Evolutionary conservation across 352 stramenopile species (phyloP).

Genomic region (Pythium rishiriense): DNA sequence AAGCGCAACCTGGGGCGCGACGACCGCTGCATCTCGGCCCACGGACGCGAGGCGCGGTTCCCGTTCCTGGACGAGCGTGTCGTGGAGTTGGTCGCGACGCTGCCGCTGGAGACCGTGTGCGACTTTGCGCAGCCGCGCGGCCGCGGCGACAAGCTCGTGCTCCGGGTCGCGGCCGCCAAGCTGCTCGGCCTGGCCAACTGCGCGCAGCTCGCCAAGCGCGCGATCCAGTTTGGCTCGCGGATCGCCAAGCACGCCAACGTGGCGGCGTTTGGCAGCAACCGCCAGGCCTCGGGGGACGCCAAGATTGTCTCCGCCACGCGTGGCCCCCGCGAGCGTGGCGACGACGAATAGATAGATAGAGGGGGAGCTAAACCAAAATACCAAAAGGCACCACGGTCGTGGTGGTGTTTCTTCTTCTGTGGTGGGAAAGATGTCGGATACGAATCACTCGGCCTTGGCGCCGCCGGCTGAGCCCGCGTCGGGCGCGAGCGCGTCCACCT

Average conservation of each 20-base stretch:
- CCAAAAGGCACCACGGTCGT: neutral
- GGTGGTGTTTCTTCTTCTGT: too few species aligned
- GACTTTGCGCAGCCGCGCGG: slow-evolving; percentile 78
- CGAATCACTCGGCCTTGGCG: slow-evolving; percentile 30
- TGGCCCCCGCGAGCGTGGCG: slow-evolving; percentile 6
- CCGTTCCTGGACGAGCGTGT: slow-evolving; percentile 95
- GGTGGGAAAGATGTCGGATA: neutral
- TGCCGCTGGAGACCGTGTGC: slow-evolving; percentile 77
- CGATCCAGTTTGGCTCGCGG: slow-evolving; percentile 92
- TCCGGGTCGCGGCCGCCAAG: slow-evolving; percentile 72
- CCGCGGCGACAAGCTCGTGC: slow-evolving; percentile 90
- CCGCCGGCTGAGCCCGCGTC: slow-evolving; percentile 8
- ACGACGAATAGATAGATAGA: slow-evolving; percentile 8
- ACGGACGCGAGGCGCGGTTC: slow-evolving; percentile 93
- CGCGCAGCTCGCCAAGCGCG: slow-evolving; percentile 89
- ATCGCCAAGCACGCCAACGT: slow-evolving; percentile 86
- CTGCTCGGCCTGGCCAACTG: slow-evolving; percentile 5
- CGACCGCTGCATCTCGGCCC: slow-evolving; percentile 92
- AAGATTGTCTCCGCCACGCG: slow-evolving; percentile 14
- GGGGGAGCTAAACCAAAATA: neutral
- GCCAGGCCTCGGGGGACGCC: slow-evolving; percentile 46
- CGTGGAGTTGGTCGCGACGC: slow-evolving; percentile 61
- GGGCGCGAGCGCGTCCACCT: slow-evolving; percentile 46
- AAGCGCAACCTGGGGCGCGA: slow-evolving; percentile 96
- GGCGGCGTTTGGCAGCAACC: slow-evolving; percentile 42